These are phyloP conservation scores for Blastocystis sp. DNA, from an alignment of 352 stramenopile species.

Conservation along the genomic window DNA sequence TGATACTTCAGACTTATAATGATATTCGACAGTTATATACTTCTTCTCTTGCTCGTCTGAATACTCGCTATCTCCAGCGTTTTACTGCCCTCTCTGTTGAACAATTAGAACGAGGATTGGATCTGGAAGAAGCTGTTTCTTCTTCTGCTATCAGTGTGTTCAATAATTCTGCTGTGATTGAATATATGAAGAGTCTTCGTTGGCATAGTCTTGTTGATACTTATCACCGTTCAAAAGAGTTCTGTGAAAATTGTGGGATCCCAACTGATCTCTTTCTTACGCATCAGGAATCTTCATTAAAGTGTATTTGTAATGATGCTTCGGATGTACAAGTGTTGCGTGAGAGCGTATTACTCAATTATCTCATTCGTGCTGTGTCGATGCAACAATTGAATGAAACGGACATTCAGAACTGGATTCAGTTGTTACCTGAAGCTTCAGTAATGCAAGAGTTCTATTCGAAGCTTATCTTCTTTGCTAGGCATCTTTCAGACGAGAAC, in stretches of 20 bases:
- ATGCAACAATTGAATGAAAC: neutral
- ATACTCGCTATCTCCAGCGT: conserved; percentile 26
- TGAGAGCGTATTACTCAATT: neutral
- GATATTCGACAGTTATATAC: neutral
- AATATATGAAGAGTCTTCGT: neutral
- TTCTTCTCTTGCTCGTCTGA: neutral
- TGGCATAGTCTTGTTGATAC: neutral
- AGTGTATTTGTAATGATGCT: neutral
- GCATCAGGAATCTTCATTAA: neutral
- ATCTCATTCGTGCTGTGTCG: neutral
- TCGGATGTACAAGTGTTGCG: neutral
- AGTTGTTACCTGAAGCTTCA: neutral
- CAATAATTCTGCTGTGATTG: neutral
- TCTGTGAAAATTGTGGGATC: neutral
- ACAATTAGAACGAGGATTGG: neutral
- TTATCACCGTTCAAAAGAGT: neutral
- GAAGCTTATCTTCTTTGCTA: neutral
- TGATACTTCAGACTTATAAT: conserved; percentile 2
- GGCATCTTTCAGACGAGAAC: neutral
- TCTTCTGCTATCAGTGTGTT: neutral
- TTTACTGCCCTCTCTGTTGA: conserved; percentile 14
- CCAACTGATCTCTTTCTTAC: neutral
- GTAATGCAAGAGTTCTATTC: neutral
- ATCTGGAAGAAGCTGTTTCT: neutral
- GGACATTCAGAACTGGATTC: neutral